Evolutionary conservation across 495 filamentous ascomycete species (phyloP).

Genomic region (Neurospora hispaniola): DNA sequence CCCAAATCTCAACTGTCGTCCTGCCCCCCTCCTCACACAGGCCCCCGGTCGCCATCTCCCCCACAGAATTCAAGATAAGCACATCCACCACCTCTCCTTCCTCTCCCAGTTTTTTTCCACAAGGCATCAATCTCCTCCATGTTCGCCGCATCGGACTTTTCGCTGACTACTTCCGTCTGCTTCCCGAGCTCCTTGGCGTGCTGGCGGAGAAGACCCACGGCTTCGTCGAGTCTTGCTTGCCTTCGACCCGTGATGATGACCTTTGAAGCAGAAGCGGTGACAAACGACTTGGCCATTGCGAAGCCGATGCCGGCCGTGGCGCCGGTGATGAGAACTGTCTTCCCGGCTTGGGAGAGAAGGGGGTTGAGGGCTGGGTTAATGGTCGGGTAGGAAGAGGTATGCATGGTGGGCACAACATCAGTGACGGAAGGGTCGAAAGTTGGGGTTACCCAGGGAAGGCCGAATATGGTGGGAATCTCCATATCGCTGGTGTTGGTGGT

Average conservation of each 20-base stretch:
- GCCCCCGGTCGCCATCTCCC: neutral
- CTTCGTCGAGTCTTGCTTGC: slow-evolving; percentile 1
- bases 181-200: slow-evolving; percentile 1
- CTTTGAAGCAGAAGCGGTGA: slow-evolving; percentile 21
- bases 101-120: slow-evolving; percentile 21
- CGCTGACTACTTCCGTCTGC: slow-evolving; percentile 12
- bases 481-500: slow-evolving; percentile 17
- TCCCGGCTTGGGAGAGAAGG: slow-evolving; percentile 31
- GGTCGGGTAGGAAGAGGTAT: slow-evolving; percentile 30
- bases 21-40: neutral
- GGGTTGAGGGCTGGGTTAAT: slow-evolving; percentile 24
- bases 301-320: slow-evolving; percentile 27
- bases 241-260: slow-evolving; percentile 27
- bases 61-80: slow-evolving; percentile 29
- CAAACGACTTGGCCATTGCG: slow-evolving; percentile 25
- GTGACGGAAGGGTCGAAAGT: neutral
- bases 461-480: slow-evolving; percentile 29
- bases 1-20: slow-evolving; percentile 17
- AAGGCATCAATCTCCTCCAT: slow-evolving; percentile 15
- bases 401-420: slow-evolving; percentile 10
- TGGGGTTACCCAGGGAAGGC: neutral
- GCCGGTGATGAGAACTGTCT: slow-evolving; percentile 40
- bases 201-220: slow-evolving; percentile 7
- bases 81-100: slow-evolving; percentile 28
- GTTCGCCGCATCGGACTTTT: slow-evolving; percentile 18